Percentiles rank a stretch among this genome's conserved stretches.
Conservation (phyloP, 208 protist genomes). For the Leishmania arabica region DNA sequence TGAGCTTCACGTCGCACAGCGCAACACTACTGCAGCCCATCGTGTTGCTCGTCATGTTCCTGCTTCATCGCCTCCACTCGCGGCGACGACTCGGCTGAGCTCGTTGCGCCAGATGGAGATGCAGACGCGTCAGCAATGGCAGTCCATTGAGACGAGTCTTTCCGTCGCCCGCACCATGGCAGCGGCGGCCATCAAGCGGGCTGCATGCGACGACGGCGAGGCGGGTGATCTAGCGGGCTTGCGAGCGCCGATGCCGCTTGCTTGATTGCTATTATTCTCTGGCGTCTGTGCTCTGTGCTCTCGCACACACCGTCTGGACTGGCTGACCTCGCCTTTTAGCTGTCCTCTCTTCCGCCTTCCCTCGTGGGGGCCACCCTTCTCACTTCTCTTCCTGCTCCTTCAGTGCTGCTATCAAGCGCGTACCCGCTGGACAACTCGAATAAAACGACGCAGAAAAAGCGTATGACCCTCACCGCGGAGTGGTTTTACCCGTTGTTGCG, state of each 20-base stretch:
- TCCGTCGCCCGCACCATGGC: conserved; percentile 12
- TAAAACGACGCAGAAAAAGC: background rate
- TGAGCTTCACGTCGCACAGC: background rate
- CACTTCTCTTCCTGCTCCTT: background rate
- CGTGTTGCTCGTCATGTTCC: background rate
- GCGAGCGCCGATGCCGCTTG: background rate
- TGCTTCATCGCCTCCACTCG: background rate
- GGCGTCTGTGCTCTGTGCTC: background rate
- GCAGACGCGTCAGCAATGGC: conserved; percentile 10
- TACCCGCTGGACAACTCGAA: background rate
- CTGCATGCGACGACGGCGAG: background rate
- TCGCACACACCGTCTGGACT: background rate
- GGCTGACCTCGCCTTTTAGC: background rate
- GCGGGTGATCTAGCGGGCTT: background rate
- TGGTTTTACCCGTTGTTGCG: background rate
- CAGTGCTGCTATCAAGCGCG: background rate
- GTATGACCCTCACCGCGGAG: background rate
- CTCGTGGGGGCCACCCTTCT: background rate
- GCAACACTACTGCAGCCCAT: background rate
- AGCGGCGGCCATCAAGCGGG: background rate
- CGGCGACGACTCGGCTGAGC: background rate
- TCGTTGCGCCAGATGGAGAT: conserved; percentile 7
- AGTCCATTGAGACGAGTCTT: conserved; percentile 15
- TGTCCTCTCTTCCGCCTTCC: background rate
- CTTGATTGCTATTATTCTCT: background rate